Conservation (phyloP, 1,139 yeast genomes). For the Zygosaccharomyces pseudobailii region DNA sequence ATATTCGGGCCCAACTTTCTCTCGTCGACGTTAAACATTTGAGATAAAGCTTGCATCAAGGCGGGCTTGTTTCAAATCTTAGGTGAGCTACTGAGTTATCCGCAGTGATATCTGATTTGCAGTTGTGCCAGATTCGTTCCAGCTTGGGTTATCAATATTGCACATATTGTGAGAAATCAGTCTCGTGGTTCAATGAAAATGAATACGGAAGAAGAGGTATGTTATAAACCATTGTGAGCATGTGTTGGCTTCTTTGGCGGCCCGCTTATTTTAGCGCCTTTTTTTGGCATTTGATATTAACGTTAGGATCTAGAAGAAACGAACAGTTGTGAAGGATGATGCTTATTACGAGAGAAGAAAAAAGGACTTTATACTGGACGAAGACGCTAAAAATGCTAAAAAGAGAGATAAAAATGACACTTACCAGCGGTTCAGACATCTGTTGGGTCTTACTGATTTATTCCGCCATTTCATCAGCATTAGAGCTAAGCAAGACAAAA, state of each 20-base stretch:
- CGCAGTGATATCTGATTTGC: background rate
- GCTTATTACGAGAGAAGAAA: constrained; percentile 41
- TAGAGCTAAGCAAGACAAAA: constrained; percentile 59
- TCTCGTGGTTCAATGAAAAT: background rate
- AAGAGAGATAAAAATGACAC: constrained; percentile 65
- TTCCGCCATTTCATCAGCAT: constrained; percentile 66
- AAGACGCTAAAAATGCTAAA: constrained; percentile 56
- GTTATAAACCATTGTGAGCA: background rate
- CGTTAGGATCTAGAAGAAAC: constrained; percentile 6
- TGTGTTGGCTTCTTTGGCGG: background rate
- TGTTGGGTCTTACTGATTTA: constrained; percentile 60
- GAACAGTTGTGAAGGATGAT: constrained; percentile 7
- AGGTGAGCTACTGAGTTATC: background rate
- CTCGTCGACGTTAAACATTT: background rate
- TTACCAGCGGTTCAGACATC: constrained; percentile 54
- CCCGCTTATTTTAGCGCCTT: background rate
- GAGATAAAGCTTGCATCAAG: background rate
- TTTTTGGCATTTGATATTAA: constrained; percentile 4
- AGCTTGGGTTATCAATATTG: background rate
- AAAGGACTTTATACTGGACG: constrained; percentile 44
- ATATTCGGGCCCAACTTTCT: background rate
- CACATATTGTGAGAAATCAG: background rate
- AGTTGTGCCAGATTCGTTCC: background rate
- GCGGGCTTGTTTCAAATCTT: background rate
- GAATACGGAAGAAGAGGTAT: constrained; percentile 1